Percentiles rank a stretch among this genome's conserved stretches.
These are phyloP conservation scores for Alternaria gaisen DNA, from an alignment of 2,329 filamentous ascomycete genomes.

Conservation along the genomic window DNA sequence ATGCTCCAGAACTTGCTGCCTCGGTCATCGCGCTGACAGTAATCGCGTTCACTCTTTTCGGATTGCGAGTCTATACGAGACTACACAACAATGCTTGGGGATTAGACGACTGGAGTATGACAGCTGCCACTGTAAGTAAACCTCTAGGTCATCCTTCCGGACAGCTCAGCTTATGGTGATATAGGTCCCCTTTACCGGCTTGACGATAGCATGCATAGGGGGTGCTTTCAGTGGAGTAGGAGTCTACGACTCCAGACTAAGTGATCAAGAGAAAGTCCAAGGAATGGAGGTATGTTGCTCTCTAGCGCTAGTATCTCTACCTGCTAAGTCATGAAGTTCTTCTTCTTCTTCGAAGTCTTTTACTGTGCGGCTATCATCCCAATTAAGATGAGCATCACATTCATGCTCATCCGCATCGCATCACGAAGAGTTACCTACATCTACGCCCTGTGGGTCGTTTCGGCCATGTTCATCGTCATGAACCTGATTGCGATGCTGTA, in stretches of 20 bases:
- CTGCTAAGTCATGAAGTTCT: conserved; percentile 7
- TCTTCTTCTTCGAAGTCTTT: conserved; percentile 17
- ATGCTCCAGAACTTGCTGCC: conserved; percentile 13
- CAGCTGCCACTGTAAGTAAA: conserved; percentile 9
- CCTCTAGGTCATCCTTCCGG: too few relatives aligned
- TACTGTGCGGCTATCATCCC: conserved; percentile 17
- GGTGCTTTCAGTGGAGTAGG: conserved; percentile 16
- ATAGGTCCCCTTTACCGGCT: conserved; percentile 13
- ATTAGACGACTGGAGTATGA: conserved; percentile 18
- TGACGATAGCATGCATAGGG: conserved; percentile 17
- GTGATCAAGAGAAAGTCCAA: conserved; percentile 3
- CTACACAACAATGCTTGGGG: conserved; percentile 17
- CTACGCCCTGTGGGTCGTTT: conserved; percentile 13
- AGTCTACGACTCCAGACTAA: conserved; percentile 6
- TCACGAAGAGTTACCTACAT: conserved; percentile 9
- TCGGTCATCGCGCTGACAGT: conserved; percentile 12
- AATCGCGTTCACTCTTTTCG: conserved; percentile 11
- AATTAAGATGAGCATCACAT: conserved; percentile 18
- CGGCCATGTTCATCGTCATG: conserved; percentile 16
- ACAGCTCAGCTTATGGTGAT: background rate
- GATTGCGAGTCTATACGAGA: conserved; percentile 17
- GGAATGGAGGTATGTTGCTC: conserved; percentile 14
- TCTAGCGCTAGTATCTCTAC: background rate
- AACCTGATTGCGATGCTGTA: conserved; percentile 17
- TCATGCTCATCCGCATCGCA: conserved; percentile 18